Conservation (phyloP, 83 land plant genomes). For the Thuja plicata region DNA sequence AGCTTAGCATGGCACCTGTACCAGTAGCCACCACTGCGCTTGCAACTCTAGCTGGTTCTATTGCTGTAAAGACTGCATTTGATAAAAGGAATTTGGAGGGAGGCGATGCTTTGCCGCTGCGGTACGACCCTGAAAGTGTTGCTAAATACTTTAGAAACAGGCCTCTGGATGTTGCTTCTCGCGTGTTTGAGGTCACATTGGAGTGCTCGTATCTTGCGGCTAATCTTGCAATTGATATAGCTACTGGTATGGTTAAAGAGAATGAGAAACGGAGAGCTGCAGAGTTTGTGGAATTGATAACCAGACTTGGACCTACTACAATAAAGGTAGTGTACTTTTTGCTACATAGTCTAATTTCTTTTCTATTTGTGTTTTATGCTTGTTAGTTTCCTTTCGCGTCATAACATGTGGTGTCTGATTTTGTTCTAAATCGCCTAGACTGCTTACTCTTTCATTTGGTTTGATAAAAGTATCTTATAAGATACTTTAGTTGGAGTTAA, state of each 20-base stretch:
- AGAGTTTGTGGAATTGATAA: not conserved
- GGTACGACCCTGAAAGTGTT: not conserved
- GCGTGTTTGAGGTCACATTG: not conserved
- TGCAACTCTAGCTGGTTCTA: not conserved
- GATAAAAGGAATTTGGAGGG: not conserved
- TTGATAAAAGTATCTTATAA: not conserved
- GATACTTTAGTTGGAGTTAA: not conserved
- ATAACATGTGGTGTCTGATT: not conserved
- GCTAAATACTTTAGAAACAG: not conserved
- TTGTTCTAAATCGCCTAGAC: no score
- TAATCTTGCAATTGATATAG: not conserved
- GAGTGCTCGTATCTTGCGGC: not conserved
- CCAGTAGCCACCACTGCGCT: not conserved
- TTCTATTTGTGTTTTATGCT: not conserved
- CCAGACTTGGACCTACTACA: constrained; percentile 4
- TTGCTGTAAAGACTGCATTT: not conserved
- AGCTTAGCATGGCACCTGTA: not conserved
- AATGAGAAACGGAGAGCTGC: constrained; percentile 14
- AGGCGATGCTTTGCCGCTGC: not conserved
- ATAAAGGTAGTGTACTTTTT: not conserved
- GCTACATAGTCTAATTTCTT: not conserved
- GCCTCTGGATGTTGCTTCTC: constrained; percentile 5
- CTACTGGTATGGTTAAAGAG: not conserved
- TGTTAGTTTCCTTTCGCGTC: not conserved
- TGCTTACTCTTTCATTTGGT: no score